Percentiles rank a stretch among this genome's conserved stretches.
phyloP scores from a whole-genome alignment of 1,284 basidiomycete genomes.

The Neolentinus lepideus region DNA sequence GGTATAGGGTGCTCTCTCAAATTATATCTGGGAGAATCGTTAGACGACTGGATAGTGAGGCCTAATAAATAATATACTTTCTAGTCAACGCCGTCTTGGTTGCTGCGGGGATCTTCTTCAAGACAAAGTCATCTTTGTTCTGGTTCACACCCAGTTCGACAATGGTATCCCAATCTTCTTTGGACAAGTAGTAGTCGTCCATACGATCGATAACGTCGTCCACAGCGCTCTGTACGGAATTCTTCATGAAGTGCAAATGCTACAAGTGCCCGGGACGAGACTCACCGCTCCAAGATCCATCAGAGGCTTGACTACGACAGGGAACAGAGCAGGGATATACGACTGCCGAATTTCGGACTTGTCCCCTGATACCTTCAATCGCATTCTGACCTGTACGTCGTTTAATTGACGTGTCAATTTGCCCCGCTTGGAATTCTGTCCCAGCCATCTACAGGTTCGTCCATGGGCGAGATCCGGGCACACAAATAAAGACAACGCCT shows the following conservation, averaged over 20 bases:
- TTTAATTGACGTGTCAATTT: constrained; percentile 79
- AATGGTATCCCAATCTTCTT: constrained; percentile 95
- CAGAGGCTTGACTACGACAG: constrained; percentile 75
- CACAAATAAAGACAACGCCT: constrained; percentile 20
- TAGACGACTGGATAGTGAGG: background rate
- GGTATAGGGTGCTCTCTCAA: constrained; percentile 82
- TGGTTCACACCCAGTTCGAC: constrained; percentile 89
- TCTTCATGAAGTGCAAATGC: background rate
- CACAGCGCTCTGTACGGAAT: constrained; percentile 58
- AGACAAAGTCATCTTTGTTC: constrained; percentile 62
- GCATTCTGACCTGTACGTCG: constrained; percentile 94
- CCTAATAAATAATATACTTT: constrained; percentile 45
- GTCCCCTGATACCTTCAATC: constrained; percentile 86
- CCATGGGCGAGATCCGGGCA: background rate
- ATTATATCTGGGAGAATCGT: constrained; percentile 67
- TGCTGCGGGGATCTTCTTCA: constrained; percentile 80
- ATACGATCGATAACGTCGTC: constrained; percentile 80
- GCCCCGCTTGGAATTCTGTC: constrained; percentile 90
- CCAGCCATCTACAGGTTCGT: constrained; percentile 70
- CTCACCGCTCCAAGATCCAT: constrained; percentile 62
- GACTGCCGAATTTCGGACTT: constrained; percentile 85
- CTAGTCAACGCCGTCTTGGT: constrained; percentile 84
- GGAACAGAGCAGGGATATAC: constrained; percentile 84
- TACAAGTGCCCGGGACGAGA: constrained; percentile 9
- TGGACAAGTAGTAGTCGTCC: constrained; percentile 92